Evolutionary conservation across 495 filamentous ascomycete genomes (phyloP).

Genomic region (Xylaria grammica): DNA sequence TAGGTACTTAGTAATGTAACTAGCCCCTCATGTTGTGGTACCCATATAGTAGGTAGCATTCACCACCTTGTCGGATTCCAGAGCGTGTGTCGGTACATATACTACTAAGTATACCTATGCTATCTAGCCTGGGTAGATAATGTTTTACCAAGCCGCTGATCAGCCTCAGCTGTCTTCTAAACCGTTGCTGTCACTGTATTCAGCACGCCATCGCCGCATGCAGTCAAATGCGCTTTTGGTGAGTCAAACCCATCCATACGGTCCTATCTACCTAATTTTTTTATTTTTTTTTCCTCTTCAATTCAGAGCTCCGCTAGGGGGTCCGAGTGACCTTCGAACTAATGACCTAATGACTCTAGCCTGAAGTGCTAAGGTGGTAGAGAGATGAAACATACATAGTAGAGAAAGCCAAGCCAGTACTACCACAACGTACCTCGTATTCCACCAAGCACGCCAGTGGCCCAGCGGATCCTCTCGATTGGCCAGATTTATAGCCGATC

Average conservation of each 20-base stretch:
- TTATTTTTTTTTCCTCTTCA: neutral
- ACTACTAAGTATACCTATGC: neutral
- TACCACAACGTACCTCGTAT: constrained; percentile 11
- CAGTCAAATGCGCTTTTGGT: neutral
- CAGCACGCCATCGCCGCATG: constrained; percentile 2
- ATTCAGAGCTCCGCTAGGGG: neutral
- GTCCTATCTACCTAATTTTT: neutral
- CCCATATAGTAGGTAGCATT: neutral
- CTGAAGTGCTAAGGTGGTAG: neutral
- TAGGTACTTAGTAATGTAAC: neutral
- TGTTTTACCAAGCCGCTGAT: neutral
- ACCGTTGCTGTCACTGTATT: too few relatives aligned
- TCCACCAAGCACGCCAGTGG: neutral
- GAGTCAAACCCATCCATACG: neutral
- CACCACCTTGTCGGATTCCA: neutral
- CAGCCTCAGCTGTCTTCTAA: constrained; percentile 15
- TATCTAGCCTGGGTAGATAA: too few relatives aligned
- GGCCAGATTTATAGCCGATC: constrained; percentile 3
- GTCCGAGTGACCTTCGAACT: neutral
- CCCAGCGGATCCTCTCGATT: neutral
- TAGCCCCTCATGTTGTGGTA: neutral
- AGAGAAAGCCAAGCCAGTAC: neutral
- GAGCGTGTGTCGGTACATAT: neutral
- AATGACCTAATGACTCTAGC: neutral
- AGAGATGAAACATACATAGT: neutral